phyloP scores from a whole-genome alignment of 208 protist genomes.

The Trypanosoma cruzi region DNA sequence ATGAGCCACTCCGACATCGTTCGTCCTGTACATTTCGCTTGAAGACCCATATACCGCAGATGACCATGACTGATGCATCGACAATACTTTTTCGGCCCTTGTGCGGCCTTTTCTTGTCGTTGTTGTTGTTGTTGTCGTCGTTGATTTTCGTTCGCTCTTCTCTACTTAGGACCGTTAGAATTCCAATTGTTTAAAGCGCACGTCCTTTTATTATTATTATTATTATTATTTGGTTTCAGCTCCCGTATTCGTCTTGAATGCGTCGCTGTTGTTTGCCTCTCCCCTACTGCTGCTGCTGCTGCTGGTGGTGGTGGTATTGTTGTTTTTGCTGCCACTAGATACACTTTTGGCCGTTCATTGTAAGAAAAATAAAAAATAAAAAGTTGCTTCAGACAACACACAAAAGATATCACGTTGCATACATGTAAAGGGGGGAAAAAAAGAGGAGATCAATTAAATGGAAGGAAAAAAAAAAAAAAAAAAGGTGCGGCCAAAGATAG shows the following conservation, averaged over 20 bases:
- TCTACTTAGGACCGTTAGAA: too few species aligned
- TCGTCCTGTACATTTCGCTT: background rate
- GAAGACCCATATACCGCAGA: background rate
- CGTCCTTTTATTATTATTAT: background rate
- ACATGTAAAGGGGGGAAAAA: background rate
- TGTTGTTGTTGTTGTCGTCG: background rate
- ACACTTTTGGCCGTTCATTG: too few species aligned
- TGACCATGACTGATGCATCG: background rate
- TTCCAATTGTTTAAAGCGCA: too few species aligned
- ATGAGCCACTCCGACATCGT: background rate
- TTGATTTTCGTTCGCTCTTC: constrained; percentile 14
- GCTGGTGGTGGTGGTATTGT: too few species aligned
- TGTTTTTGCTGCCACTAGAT: too few species aligned
- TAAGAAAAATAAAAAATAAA: too few species aligned
- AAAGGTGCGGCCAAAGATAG: background rate
- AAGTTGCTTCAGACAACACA: too few species aligned
- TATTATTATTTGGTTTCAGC: background rate
- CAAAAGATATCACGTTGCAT: background rate
- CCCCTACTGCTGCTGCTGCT: too few species aligned
- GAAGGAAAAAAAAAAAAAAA: background rate
- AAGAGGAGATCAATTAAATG: background rate
- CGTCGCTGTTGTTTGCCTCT: too few species aligned
- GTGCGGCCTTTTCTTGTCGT: background rate
- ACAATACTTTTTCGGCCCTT: too few species aligned
- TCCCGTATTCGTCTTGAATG: too few species aligned